These are phyloP conservation scores for Hygrophorus russula DNA, from an alignment of 768 basidiomycete genomes.

Conservation along the genomic window DNA sequence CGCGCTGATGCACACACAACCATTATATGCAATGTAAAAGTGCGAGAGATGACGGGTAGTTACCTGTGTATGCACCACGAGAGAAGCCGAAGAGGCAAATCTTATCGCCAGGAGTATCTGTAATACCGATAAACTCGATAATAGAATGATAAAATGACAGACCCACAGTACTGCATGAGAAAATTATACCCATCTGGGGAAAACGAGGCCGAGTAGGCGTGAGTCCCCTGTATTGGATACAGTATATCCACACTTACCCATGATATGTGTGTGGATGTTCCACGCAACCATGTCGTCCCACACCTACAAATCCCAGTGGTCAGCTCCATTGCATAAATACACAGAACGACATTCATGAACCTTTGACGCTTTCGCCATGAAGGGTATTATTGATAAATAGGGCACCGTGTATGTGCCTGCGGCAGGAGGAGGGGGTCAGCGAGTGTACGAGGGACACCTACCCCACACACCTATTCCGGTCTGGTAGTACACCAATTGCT, in stretches of 20 bases:
- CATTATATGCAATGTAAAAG: too few relatives aligned
- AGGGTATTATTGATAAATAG: constrained; percentile 30
- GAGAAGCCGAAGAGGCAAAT: constrained; percentile 64
- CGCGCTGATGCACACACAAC: constrained; percentile 23
- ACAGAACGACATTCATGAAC: too few relatives aligned
- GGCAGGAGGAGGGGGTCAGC: constrained; percentile 17
- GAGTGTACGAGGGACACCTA: too few relatives aligned
- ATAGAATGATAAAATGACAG: neutral
- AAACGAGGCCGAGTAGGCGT: too few relatives aligned
- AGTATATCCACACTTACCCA: constrained; percentile 12
- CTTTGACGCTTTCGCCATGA: constrained; percentile 29
- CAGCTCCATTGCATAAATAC: too few relatives aligned
- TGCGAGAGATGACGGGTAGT: too few relatives aligned
- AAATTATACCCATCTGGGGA: constrained; percentile 42
- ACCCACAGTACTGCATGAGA: constrained; percentile 46
- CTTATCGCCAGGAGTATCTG: constrained; percentile 18
- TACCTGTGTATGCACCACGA: constrained; percentile 45
- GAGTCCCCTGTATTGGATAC: too few relatives aligned
- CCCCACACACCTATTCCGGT: constrained; percentile 13
- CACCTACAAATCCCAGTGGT: constrained; percentile 13
- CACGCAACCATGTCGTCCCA: constrained; percentile 36
- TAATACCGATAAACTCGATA: neutral
- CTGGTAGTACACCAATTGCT: too few relatives aligned
- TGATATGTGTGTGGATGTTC: constrained; percentile 43
- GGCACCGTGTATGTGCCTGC: constrained; percentile 42